These are phyloP conservation scores for Rhynchospora tenuis DNA, from an alignment of 176 grass and related monocot genomes.

Conservation along the genomic window DNA sequence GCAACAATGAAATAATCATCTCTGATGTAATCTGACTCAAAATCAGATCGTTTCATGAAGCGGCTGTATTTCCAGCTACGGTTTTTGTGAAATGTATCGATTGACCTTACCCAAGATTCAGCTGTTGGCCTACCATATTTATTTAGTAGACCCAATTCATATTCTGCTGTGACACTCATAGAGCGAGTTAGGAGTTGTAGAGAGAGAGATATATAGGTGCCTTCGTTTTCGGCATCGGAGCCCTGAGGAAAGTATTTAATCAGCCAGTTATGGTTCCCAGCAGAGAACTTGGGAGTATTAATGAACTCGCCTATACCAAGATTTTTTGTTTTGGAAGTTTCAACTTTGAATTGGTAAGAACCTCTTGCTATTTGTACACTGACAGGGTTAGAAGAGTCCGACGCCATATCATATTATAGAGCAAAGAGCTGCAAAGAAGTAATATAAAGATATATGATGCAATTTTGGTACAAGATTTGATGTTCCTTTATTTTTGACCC, in stretches of 20 bases:
- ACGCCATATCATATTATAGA: background rate
- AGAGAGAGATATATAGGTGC: background rate
- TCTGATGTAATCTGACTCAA: slow-evolving; percentile 28
- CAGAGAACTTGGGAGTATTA: background rate
- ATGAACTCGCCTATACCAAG: background rate
- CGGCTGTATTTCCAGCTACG: too few species aligned
- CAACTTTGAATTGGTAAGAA: slow-evolving; percentile 21
- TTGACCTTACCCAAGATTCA: background rate
- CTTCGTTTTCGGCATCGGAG: background rate
- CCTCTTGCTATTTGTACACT: background rate
- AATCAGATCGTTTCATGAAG: background rate
- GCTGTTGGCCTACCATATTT: background rate
- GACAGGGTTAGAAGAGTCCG: background rate
- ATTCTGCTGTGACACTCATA: background rate
- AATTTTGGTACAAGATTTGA: background rate
- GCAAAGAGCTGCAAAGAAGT: background rate
- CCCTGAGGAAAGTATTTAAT: slow-evolving; percentile 26
- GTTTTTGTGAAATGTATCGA: background rate
- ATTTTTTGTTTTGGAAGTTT: background rate
- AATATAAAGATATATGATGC: background rate
- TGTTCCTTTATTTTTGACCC: background rate
- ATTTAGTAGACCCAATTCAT: slow-evolving; percentile 8
- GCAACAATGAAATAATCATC: slow-evolving; percentile 26
- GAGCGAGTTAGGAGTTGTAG: background rate
- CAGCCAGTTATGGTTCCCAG: slow-evolving; percentile 21